Percentiles rank a stretch among this genome's conserved stretches.
Conservation (phyloP, 768 basidiomycete species). For the Suillus weaverae region DNA sequence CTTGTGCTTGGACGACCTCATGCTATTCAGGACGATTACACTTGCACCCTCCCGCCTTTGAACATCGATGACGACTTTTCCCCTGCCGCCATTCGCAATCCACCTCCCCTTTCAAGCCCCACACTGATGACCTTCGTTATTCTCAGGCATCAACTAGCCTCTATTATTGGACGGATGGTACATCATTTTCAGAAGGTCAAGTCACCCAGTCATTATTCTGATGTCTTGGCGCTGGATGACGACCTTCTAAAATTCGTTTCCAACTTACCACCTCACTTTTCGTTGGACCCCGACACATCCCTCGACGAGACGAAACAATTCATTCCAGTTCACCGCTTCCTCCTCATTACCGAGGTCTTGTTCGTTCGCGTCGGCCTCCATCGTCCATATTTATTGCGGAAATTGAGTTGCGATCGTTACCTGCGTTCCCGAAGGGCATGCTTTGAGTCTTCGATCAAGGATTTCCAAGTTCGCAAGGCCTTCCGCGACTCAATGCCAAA, state of each 20-base stretch:
- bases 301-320: constrained; percentile 66
- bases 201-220: constrained; percentile 75
- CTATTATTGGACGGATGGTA: constrained; percentile 86
- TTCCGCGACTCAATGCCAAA: constrained; percentile 63
- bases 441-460: constrained; percentile 87
- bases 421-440: constrained; percentile 80
- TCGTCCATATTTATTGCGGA: constrained; percentile 83
- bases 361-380: constrained; percentile 84
- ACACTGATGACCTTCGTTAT: constrained; percentile 89
- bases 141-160: constrained; percentile 76
- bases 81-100: constrained; percentile 44
- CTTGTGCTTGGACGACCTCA: constrained; percentile 88
- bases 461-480: constrained; percentile 74
- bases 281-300: constrained; percentile 73
- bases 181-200: constrained; percentile 91
- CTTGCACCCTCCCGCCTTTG: constrained; percentile 74
- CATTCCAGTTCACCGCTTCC: constrained; percentile 82
- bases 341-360: constrained; percentile 86
- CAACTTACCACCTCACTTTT: constrained; percentile 75
- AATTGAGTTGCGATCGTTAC: constrained; percentile 75
- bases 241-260: constrained; percentile 78
- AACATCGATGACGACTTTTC: constrained; percentile 68
- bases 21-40: constrained; percentile 87
- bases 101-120: constrained; percentile 63
- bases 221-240: constrained; percentile 80